Base-by-base conservation (phyloP, 2,329 filamentous ascomycete genomes). In the Podosphaera aphanis region DNA sequence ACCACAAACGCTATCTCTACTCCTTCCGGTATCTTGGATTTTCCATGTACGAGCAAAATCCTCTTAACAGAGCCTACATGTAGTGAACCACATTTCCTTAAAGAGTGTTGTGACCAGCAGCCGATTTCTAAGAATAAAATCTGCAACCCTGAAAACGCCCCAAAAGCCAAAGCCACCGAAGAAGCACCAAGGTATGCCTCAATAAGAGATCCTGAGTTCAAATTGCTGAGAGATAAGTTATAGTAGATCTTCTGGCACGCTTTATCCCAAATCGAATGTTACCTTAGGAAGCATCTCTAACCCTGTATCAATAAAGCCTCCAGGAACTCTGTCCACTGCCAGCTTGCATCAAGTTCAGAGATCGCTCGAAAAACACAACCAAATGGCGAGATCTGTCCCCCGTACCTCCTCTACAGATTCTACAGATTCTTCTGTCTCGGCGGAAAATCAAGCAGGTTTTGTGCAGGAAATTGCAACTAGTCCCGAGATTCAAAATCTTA, bases 371-470 rank as follows among this genome's bases (percentile, higher is more conserved):
- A 55, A 59, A 49, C 49, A 55, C 42, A 48, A 48, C 10, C 54
- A 56, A 29, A 56, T 59, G 53, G 52, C 52, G 36, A 51, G 56
- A 43, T 50, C 49, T 45, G 52, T 57, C 65, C 74, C 78, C 47
- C 76, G 86, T 55, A 93, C 81, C 47, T 81, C 82, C 2, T 94
- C 88, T 10, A 88, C 93, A 56, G 88, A 95, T 61, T 94, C 86
- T 10, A 81, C 83, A n/a, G 79, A 92, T 41, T 93, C 88, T 2
- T 73, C 74, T 8, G 69, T 83, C 43, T 83, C 83, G 5, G 68
- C 66, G 8, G 71, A 73, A 2, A 67, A 73, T 47, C 66, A 69
- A 5, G 68, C 72, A 52, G 77, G 73, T 53, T 68, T 65, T 21
- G 68, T 73, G 0, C 67, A 71, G 41, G 76, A 79, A 52, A 57